Evolutionary conservation across 2,329 filamentous ascomycete species (phyloP).

Genomic region (Paracorniculantispora psalliotae): DNA sequence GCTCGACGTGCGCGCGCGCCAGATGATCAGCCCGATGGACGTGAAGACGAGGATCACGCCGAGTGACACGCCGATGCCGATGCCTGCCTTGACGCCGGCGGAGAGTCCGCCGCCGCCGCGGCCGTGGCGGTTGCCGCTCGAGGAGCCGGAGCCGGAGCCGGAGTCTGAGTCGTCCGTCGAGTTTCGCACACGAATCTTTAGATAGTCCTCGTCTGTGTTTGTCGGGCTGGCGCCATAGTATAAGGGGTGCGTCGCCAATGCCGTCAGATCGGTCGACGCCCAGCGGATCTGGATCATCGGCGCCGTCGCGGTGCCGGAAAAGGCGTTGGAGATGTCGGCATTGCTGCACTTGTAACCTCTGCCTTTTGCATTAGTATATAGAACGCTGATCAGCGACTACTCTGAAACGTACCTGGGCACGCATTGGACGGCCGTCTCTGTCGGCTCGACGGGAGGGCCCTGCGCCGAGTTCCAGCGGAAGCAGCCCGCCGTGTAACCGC

Average conservation of each 20-base stretch:
- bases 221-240: constrained; percentile 12
- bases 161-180: background rate
- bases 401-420: constrained; percentile 12
- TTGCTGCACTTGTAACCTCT: constrained; percentile 11
- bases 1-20: background rate
- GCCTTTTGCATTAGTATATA: background rate
- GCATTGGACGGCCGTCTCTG: constrained; percentile 13
- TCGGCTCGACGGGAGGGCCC: constrained; percentile 12
- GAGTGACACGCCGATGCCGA: background rate
- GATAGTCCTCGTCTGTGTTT: constrained; percentile 4
- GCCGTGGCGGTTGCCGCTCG: background rate
- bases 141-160: background rate
- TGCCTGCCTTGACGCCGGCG: background rate
- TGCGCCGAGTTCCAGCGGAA: constrained; percentile 10
- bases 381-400: no score
- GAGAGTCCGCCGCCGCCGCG: background rate
- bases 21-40: background rate
- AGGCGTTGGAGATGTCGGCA: constrained; percentile 6
- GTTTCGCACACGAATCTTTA: background rate
- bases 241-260: constrained; percentile 8
- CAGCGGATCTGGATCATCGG: constrained; percentile 15
- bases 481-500: constrained; percentile 11
- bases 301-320: constrained; percentile 4
- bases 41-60: background rate
- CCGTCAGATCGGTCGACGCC: constrained; percentile 11